Evolutionary conservation across 768 basidiomycete genomes (phyloP).

Genomic region (Psilocybe azurescens): DNA sequence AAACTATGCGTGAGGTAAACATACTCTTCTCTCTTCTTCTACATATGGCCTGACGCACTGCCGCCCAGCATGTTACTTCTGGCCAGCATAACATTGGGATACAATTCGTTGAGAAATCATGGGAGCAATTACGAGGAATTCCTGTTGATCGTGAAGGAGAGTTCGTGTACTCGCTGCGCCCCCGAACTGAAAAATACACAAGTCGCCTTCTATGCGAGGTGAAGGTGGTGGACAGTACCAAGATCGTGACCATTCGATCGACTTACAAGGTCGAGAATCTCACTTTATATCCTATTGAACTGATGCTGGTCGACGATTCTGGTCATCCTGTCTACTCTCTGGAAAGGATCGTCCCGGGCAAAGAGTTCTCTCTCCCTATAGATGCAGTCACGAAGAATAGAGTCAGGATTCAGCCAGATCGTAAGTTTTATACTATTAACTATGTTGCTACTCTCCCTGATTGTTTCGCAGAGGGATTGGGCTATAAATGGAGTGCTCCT

Average conservation of each 20-base stretch:
- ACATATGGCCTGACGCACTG: background rate
- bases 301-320: slow-evolving; percentile 85
- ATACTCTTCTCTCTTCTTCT: background rate
- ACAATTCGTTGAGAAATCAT: slow-evolving; percentile 82
- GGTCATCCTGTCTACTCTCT: slow-evolving; percentile 83
- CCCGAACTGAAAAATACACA: slow-evolving; percentile 72
- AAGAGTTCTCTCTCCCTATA: slow-evolving; percentile 88
- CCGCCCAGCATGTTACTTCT: slow-evolving; percentile 61
- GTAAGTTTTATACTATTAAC: slow-evolving; percentile 51
- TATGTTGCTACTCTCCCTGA: background rate
- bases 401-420: slow-evolving; percentile 89
- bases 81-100: slow-evolving; percentile 87
- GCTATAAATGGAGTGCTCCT: slow-evolving; percentile 91
- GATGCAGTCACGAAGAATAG: slow-evolving; percentile 84
- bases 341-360: slow-evolving; percentile 90
- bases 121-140: slow-evolving; percentile 88
- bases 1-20: slow-evolving; percentile 87
- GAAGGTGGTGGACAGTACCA: slow-evolving; percentile 89
- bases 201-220: slow-evolving; percentile 90
- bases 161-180: slow-evolving; percentile 85
- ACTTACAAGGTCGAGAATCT: slow-evolving; percentile 91
- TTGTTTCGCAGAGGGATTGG: slow-evolving; percentile 80
- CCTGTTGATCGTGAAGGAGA: slow-evolving; percentile 96
- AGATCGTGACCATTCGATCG: slow-evolving; percentile 92
- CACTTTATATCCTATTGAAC: slow-evolving; percentile 90